Base-by-base conservation (phyloP, 495 filamentous ascomycete species). In the Aspergillus diversus region DNA sequence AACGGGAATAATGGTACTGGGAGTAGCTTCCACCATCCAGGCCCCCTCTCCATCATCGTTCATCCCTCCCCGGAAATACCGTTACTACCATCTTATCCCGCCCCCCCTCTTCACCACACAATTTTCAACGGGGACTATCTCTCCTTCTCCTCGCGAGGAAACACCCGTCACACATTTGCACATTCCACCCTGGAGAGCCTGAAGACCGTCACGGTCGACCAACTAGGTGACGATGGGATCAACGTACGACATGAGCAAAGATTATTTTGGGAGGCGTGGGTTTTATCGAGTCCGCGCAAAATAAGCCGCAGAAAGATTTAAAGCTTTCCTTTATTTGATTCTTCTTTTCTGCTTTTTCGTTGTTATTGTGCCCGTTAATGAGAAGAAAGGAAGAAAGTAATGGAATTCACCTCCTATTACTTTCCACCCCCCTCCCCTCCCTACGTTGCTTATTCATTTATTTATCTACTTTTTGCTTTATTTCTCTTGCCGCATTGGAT, bases 211-310 rank as follows among this genome's bases (percentile, higher is more conserved):
- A 73, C 71, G 15, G 75, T 71, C 4, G 81, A 85, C 31, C 80
- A 86, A 7, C 68, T 90, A 12, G 82, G 81, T 5, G 89, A 91
- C 63, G 80, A 89, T 63, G 87, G 86, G 1, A 53, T 75, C 0
- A 57, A 62, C 43, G 86, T 89, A 2, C 73, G 65, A n/a, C 77
- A 81, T 48, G 66, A 75, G 4, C 82, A 89, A 66, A 76, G 83
- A 53, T 80, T 82, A 60, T 69, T 84, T 57, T 91, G 88, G 88
- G 84, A 89, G 72, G 78, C 81, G 50, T 91, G 88, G 89, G 86
- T 82, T n/a, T 65, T 81, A 31, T 65, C 76, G n/a, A 65, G 67
- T 55, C 35, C 49, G 32, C 58, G 63, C 27, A 52, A 63, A 27
- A 21, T 63, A 39, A 17, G 49, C 21, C 47, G 33, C 7, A 58